Evolutionary conservation across 805 yeast genomes (phyloP), one percentile per base, ranked within the genome.

Genomic region (Candida berthetii): DNA sequence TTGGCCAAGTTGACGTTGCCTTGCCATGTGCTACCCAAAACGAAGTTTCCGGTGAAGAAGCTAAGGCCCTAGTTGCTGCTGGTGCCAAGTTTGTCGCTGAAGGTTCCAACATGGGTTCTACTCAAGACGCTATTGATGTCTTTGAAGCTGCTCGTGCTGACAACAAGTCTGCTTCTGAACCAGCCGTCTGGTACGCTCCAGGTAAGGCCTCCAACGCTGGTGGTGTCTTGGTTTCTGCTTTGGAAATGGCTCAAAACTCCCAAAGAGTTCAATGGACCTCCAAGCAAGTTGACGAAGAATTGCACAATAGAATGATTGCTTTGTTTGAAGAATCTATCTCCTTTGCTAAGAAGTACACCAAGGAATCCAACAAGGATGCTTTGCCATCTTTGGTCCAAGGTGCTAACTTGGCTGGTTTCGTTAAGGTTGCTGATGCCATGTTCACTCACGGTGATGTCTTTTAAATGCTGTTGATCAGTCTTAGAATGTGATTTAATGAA

Each of bases 151-250:
- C 76, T 66, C 80, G 91, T 74, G 36, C 64, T 35, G 52, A 67
- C 41, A 66, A 68, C 43, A 50, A 68, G 41, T 47, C 69, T 27
- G 58, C 67, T 37, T 60, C 69, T 45, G 53, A 72, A 44, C 68
- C 66, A 55, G 72, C 79, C 48, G 86, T 89, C 69, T 91, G 99
- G 99, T 91, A 90, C 72, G 98, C 96, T 60, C 97, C 97, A 65
- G 98, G 97, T 72, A 91, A 91, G 80, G 97, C 97, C 56, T 91
- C 97, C 61, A 91, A 91, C 82, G 85, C 95, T 74, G 99, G 98
- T 74, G 99, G 99, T 82, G 99, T 91, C 57, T 96, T 96, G 45
- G 97, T 90, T 44, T 88, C 96, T 45, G 98, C 97, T 63, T 78
- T 91, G 54, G 99, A 91, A 78, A 93, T 91, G 99, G 97, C 98